Evolutionary conservation across 371 early-diverging fungal genomes (phyloP), one percentile per base, ranked within the genome.

Genomic region (Haplosporangium sp.): DNA sequence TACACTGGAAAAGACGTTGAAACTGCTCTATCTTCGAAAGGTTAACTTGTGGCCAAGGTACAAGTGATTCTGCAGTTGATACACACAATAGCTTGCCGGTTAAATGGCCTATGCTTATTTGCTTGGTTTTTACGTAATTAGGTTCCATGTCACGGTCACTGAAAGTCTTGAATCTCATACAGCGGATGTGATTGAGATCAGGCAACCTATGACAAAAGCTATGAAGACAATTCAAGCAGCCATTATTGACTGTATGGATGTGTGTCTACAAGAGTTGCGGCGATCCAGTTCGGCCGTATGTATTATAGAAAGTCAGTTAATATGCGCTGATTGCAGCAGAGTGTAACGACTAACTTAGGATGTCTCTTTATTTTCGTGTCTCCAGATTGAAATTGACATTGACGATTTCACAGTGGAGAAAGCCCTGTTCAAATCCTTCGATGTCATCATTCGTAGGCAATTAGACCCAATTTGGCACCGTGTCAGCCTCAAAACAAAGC

Each of bases 391-490:
- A 82, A 69, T 96, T n/a, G 97, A 96, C 62, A 55, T 89, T 0
- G 91, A 91, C n/a, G 90, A 94, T 1, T 86, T 96, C 38, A 95
- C 92, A 0, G 85, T 96, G 5, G 97, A 98, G 69, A 92, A 95
- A 69, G 88, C 95, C 0, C 84, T 97, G 51, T 93, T 93, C 76
- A 86, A 86, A 53, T 90, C 93, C 0, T 96, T 96, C 79, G 96
- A 96, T 83, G 68, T 73, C 6, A 84, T 92, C 43, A 81, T 97
- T 16, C 84, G 93, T 20, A 80, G 82, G 5, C 94, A 95, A 75
- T 79, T 98, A 40, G 92, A 92, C 64, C 94, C 96, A 2, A 84
- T 95, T 37, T 98, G 98, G 98, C 96, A 98, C 81, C 84, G 89
- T 9, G 86, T 96, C 13, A 86, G 91, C 43, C 64, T 81, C 12